A percentile compares a stretch with the other conserved stretches of the same genome.
Conservation (phyloP, 129 eudicot species). For the Lactuca sativa region DNA sequence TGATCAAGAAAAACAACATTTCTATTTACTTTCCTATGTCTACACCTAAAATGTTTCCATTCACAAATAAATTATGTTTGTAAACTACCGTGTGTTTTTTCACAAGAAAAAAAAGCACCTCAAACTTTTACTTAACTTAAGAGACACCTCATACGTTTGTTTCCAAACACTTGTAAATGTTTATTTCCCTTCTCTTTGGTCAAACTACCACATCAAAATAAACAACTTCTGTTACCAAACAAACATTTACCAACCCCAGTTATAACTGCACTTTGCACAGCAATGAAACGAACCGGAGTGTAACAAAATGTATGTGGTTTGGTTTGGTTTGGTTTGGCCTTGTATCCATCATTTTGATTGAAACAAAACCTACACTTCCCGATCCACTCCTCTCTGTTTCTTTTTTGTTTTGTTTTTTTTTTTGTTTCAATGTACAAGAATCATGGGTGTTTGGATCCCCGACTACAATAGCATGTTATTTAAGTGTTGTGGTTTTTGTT, state of each 20-base stretch:
- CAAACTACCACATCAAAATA: too few species aligned
- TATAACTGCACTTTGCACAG: constrained; percentile 54
- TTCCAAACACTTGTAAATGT: neutral
- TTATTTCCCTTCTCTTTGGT: neutral
- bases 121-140: neutral
- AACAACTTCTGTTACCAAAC: constrained; percentile 1
- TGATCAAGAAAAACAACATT: constrained; percentile 3
- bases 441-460: neutral
- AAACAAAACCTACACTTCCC: constrained; percentile 73
- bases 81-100: neutral
- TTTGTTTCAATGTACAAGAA: constrained; percentile 41
- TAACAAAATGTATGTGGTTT: constrained; percentile 17
- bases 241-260: constrained; percentile 16
- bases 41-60: constrained; percentile 1
- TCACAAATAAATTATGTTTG: constrained; percentile 15
- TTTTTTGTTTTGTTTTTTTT: constrained; percentile 10
- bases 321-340: constrained; percentile 54
- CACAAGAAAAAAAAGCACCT: constrained; percentile 20
- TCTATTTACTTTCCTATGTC: neutral
- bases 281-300: constrained; percentile 41
- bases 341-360: constrained; percentile 37
- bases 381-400: constrained; percentile 37
- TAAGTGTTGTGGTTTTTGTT: constrained; percentile 28
- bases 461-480: constrained; percentile 11
- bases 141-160: neutral